phyloP scores from a whole-genome alignment of 2,329 filamentous ascomycete genomes.

The Arthrobotrys entomopaga region DNA sequence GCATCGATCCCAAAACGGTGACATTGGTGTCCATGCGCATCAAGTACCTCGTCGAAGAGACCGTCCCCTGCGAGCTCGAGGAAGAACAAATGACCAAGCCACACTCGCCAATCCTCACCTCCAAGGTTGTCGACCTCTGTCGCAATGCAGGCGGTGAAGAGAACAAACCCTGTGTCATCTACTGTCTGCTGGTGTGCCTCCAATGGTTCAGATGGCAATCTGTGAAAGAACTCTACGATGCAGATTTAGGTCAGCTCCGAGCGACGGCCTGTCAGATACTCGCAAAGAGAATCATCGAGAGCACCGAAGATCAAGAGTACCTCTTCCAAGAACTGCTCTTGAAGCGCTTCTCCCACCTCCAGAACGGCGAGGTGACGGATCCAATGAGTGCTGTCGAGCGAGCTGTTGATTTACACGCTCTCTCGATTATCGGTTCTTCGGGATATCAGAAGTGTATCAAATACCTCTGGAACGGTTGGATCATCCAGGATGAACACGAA shows the following conservation, averaged over 20 bases:
- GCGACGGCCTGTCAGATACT: conserved; percentile 89
- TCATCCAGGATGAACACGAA: conserved; percentile 94
- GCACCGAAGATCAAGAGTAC: conserved; percentile 80
- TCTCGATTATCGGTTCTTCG: conserved; percentile 86
- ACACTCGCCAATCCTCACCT: conserved; percentile 86
- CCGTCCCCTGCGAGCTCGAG: conserved; percentile 89
- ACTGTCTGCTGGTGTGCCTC: conserved; percentile 78
- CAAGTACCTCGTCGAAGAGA: conserved; percentile 78
- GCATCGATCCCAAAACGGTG: conserved; percentile 72
- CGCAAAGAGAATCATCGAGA: conserved; percentile 87
- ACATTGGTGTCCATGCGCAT: conserved; percentile 89
- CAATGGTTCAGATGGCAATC: conserved; percentile 65
- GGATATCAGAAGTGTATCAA: conserved; percentile 90
- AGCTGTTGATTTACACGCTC: conserved; percentile 89
- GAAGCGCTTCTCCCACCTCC: conserved; percentile 84
- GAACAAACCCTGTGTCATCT: conserved; percentile 82
- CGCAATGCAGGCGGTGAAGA: conserved; percentile 81
- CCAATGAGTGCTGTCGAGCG: conserved; percentile 90
- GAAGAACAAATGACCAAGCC: conserved; percentile 77
- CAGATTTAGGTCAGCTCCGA: conserved; percentile 75
- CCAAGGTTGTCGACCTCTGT: conserved; percentile 80
- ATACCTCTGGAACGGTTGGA: conserved; percentile 94
- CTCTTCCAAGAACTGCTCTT: conserved; percentile 79
- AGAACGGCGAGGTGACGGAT: conserved; percentile 75
- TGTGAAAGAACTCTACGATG: conserved; percentile 85